Conservation (phyloP, 1,139 yeast genomes). For the Yamadazyma songkhlaensis region DNA sequence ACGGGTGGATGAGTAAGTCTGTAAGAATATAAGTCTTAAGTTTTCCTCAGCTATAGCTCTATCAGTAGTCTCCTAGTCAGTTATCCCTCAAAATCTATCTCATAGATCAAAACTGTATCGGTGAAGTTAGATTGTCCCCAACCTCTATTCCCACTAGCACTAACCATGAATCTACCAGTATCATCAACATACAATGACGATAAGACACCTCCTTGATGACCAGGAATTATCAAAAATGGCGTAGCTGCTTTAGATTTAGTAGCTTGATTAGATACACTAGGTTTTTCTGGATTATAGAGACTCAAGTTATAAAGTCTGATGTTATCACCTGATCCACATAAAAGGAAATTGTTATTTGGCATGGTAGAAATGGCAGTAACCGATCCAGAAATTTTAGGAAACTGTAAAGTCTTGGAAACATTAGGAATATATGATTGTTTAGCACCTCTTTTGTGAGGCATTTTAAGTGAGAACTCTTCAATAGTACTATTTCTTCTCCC, state of each 20-base stretch:
- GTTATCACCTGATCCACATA: slow-evolving; percentile 90
- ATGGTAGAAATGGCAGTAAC: slow-evolving; percentile 77
- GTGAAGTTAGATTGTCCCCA: slow-evolving; percentile 82
- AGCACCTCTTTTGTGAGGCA: slow-evolving; percentile 39
- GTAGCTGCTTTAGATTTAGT: slow-evolving; percentile 39
- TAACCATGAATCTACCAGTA: slow-evolving; percentile 80
- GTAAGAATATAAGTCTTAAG: too few species aligned
- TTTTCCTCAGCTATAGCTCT: too few species aligned
- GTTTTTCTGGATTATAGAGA: slow-evolving; percentile 40
- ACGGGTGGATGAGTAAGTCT: slow-evolving; percentile 11
- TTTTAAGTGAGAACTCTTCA: slow-evolving; percentile 77
- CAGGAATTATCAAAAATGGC: slow-evolving; percentile 62
- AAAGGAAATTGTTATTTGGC: slow-evolving; percentile 75
- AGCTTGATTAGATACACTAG: slow-evolving; percentile 13
- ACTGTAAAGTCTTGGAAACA: slow-evolving; percentile 59
- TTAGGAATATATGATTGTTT: slow-evolving; percentile 34
- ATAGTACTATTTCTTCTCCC: slow-evolving; percentile 90
- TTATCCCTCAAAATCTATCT: slow-evolving; percentile 45
- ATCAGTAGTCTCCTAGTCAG: too few species aligned
- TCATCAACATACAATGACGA: slow-evolving; percentile 73
- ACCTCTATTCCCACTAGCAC: slow-evolving; percentile 94
- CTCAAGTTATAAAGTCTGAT: slow-evolving; percentile 79
- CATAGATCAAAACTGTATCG: slow-evolving; percentile 79
- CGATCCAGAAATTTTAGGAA: slow-evolving; percentile 90
- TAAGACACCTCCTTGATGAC: slow-evolving; percentile 58